These are phyloP conservation scores for Endothia cerciana DNA, from an alignment of 2,329 filamentous ascomycete genomes.

Conservation along the genomic window DNA sequence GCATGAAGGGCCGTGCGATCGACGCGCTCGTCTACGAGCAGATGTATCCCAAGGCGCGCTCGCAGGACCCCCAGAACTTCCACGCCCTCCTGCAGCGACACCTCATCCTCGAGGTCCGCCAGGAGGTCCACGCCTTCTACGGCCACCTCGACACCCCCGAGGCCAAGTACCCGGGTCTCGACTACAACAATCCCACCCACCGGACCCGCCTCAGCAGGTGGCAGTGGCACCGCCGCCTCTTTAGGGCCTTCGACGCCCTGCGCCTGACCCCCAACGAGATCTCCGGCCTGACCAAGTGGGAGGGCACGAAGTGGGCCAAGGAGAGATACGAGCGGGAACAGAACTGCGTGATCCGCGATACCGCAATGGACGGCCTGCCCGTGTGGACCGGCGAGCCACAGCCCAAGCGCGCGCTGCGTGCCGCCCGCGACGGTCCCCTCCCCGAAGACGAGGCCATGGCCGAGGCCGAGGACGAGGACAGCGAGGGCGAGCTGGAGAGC, in stretches of 20 bases:
- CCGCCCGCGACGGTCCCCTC: conserved; percentile 13
- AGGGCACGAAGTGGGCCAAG: conserved; percentile 82
- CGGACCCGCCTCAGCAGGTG: conserved; percentile 78
- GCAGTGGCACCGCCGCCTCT: conserved; percentile 75
- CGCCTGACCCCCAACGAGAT: conserved; percentile 73
- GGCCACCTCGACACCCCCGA: conserved; percentile 79
- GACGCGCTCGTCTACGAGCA: conserved; percentile 74
- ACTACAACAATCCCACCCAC: conserved; percentile 75
- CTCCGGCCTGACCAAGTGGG: conserved; percentile 75
- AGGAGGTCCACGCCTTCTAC: conserved; percentile 79
- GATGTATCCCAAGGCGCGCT: conserved; percentile 71
- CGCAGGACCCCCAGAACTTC: conserved; percentile 73
- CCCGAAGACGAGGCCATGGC: conserved; percentile 12
- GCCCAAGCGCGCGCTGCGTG: conserved; percentile 14
- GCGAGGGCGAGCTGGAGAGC: conserved; percentile 59
- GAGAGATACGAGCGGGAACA: conserved; percentile 79
- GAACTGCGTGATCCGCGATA: conserved; percentile 70
- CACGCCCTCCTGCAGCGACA: conserved; percentile 69
- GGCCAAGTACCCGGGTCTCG: conserved; percentile 79
- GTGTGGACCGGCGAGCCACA: conserved; percentile 49
- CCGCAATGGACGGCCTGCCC: conserved; percentile 69
- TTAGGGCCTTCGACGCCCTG: conserved; percentile 74
- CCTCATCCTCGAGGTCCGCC: conserved; percentile 76
- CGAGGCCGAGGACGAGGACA: conserved; percentile 45
- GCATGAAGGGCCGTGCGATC: conserved; percentile 73